These are phyloP conservation scores for Candida taoyuanica DNA, from an alignment of 805 yeast genomes.

Conservation along the genomic window DNA sequence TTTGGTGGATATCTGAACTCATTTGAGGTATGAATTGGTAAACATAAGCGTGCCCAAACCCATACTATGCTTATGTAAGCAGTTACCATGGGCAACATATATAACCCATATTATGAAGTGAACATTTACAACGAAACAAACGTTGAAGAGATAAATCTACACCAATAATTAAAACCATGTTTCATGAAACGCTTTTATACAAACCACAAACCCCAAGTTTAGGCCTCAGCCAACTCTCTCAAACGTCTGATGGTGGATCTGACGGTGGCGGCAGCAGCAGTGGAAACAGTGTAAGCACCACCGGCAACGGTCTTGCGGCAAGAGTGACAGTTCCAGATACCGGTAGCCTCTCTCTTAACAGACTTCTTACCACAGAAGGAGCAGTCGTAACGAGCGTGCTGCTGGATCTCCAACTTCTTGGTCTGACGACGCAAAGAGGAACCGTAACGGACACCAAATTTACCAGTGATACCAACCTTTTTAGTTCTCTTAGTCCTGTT, in stretches of 20 bases:
- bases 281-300: constrained; percentile 99
- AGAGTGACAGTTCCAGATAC: constrained; percentile 97
- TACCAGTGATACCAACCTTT: constrained; percentile 99
- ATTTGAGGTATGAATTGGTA: no score
- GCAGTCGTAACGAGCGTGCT: constrained; percentile 98
- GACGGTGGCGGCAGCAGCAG: constrained; percentile 99
- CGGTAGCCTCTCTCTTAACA: constrained; percentile 96
- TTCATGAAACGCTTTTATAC: constrained; percentile 27
- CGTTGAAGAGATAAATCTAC: no score
- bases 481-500: constrained; percentile 99
- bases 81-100: no score
- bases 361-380: constrained; percentile 99
- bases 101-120: no score
- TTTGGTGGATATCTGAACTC: no score
- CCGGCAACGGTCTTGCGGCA: constrained; percentile 98
- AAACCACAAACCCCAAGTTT: constrained; percentile 34
- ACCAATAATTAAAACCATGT: constrained; percentile 10
- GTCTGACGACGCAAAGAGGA: constrained; percentile 99
- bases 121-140: no score
- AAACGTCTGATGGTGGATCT: constrained; percentile 99
- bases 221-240: constrained; percentile 99
- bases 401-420: constrained; percentile 98
- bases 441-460: constrained; percentile 99
- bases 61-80: no score
- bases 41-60: no score